A percentile compares a stretch with the other conserved stretches of the same genome.
These are phyloP conservation scores for Iberis pinnata DNA, from an alignment of 345 rosid species.

Conservation along the genomic window DNA sequence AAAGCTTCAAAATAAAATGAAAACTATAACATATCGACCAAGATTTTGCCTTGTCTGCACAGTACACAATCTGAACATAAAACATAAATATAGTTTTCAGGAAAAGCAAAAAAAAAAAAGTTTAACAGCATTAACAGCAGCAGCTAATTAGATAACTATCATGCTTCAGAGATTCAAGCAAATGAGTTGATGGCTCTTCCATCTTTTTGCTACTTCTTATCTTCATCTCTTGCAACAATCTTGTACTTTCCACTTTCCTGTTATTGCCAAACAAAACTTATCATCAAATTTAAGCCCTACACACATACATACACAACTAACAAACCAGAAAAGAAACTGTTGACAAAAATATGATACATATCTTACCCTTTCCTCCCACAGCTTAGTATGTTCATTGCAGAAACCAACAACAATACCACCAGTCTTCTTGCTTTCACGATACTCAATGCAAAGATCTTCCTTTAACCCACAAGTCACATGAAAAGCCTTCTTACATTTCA, in stretches of 20 bases:
- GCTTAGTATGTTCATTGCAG: slow-evolving; percentile 60
- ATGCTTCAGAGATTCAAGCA: background rate
- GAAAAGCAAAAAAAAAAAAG: too few species aligned
- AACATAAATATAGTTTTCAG: too few species aligned
- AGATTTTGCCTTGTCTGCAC: too few species aligned
- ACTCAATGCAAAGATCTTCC: slow-evolving; percentile 71
- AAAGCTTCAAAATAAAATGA: too few species aligned
- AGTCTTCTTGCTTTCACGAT: slow-evolving; percentile 52
- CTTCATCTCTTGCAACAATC: slow-evolving; percentile 75
- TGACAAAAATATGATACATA: too few species aligned
- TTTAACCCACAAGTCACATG: slow-evolving; percentile 83
- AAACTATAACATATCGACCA: too few species aligned
- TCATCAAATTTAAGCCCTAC: slow-evolving; percentile 1
- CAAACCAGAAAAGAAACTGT: background rate
- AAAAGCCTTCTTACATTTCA: slow-evolving; percentile 53
- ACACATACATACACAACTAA: background rate
- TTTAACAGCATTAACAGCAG: too few species aligned
- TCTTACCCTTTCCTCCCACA: slow-evolving; percentile 82
- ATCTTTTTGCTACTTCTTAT: slow-evolving; percentile 26
- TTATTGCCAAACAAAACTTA: slow-evolving; percentile 46
- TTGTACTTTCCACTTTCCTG: slow-evolving; percentile 85
- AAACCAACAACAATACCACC: slow-evolving; percentile 81
- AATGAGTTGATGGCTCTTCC: background rate
- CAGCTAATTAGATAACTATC: background rate
- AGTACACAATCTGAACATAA: too few species aligned